phyloP scores from a whole-genome alignment of 257 asterid genomes.

The Pogostemon cablin region DNA sequence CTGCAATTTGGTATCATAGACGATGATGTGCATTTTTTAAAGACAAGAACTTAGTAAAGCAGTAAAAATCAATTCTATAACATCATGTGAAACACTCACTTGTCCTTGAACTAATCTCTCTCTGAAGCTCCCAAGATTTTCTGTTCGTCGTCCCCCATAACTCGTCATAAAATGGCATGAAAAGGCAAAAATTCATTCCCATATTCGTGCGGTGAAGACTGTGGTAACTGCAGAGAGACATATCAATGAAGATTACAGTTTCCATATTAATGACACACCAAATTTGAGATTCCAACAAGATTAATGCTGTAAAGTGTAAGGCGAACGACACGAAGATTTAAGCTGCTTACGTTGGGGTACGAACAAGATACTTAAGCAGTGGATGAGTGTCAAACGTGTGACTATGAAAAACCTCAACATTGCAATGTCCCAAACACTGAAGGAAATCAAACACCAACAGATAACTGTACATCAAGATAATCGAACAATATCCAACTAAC shows the following conservation, averaged over 20 bases:
- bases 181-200: slow-evolving; percentile 82
- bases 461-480: slow-evolving; percentile 61
- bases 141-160: slow-evolving; percentile 69
- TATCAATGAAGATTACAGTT: no score
- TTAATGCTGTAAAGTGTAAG: background rate
- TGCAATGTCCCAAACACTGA: slow-evolving; percentile 83
- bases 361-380: slow-evolving; percentile 58
- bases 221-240: slow-evolving; percentile 66
- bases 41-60: background rate
- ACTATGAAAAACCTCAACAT: slow-evolving; percentile 70
- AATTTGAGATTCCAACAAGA: no score
- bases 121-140: slow-evolving; percentile 67
- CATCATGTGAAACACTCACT: slow-evolving; percentile 48
- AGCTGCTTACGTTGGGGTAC: slow-evolving; percentile 77
- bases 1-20: slow-evolving; percentile 38
- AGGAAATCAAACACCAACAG: slow-evolving; percentile 76
- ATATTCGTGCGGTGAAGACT: slow-evolving; percentile 69
- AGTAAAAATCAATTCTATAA: background rate
- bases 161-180: slow-evolving; percentile 81
- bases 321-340: background rate
- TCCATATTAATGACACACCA: no score
- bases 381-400: slow-evolving; percentile 56
- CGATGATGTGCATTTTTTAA: background rate
- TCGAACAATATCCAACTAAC: slow-evolving; percentile 73
- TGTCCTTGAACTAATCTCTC: slow-evolving; percentile 58